Conservation (phyloP, 805 yeast genomes). For the Teunomyces atbi region DNA sequence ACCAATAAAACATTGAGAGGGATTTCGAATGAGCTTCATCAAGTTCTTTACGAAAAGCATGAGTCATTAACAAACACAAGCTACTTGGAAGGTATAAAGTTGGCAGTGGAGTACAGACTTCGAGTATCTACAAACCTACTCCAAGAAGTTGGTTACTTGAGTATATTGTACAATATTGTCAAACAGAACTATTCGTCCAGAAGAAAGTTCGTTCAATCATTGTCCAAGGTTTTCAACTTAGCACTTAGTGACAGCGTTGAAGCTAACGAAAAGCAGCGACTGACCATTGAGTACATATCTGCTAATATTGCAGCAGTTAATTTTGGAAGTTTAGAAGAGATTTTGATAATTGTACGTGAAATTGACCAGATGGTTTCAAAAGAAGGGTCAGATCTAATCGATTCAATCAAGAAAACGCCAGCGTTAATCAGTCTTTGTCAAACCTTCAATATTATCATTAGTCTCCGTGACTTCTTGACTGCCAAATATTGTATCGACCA, state of each 20-base stretch:
- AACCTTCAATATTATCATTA: slow-evolving; percentile 13
- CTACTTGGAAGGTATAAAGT: slow-evolving; percentile 59
- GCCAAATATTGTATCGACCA: slow-evolving; percentile 20
- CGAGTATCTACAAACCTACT: slow-evolving; percentile 21
- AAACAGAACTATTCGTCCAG: slow-evolving; percentile 30
- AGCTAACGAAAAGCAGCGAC: slow-evolving; percentile 18
- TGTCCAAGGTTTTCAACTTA: slow-evolving; percentile 17
- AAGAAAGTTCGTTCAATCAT: slow-evolving; percentile 39
- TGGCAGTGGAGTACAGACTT: slow-evolving; percentile 49
- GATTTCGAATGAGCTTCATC: slow-evolving; percentile 53
- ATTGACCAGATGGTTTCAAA: slow-evolving; percentile 43
- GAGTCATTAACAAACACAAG: slow-evolving; percentile 69
- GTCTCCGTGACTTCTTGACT: slow-evolving; percentile 19
- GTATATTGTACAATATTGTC: slow-evolving; percentile 32
- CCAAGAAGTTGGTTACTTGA: slow-evolving; percentile 33
- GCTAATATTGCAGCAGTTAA: slow-evolving; percentile 39
- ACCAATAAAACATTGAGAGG: slow-evolving; percentile 39
- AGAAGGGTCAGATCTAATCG: slow-evolving; percentile 39
- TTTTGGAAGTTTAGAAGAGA: slow-evolving; percentile 51
- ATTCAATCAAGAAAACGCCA: slow-evolving; percentile 14
- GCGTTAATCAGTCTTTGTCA: slow-evolving; percentile 10
- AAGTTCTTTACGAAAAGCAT: slow-evolving; percentile 58
- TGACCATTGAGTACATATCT: slow-evolving; percentile 22
- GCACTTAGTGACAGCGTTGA: slow-evolving; percentile 8
- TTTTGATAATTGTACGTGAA: slow-evolving; percentile 40